phyloP scores from a whole-genome alignment of 805 yeast species.

The Wickerhamiella alocasiicola region DNA sequence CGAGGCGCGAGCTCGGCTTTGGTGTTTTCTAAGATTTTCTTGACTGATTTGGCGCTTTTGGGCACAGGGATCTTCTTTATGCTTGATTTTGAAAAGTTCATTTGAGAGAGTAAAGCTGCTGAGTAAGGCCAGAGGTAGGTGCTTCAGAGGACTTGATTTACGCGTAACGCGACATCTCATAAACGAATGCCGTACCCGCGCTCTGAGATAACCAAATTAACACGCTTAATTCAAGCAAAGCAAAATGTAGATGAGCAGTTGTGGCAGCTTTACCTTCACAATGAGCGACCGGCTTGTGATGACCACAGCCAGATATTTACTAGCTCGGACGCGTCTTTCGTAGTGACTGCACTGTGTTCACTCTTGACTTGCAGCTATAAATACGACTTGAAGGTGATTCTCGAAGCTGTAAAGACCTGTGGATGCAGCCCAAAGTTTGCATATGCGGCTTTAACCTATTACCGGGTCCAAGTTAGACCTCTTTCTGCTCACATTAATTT shows the following conservation, averaged over 20 bases:
- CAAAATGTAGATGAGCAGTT: background rate
- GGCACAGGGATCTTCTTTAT: constrained; percentile 39
- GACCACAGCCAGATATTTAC: background rate
- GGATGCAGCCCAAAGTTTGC: constrained; percentile 7
- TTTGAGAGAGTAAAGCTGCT: too few relatives aligned
- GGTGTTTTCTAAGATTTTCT: constrained; percentile 13
- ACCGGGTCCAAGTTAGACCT: background rate
- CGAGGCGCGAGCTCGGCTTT: constrained; percentile 1
- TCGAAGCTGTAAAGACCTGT: background rate
- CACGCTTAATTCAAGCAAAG: background rate
- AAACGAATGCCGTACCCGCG: too few relatives aligned
- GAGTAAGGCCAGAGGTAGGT: constrained; percentile 1
- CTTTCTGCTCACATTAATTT: background rate
- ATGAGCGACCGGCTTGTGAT: background rate
- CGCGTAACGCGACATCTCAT: too few relatives aligned
- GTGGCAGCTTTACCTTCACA: background rate
- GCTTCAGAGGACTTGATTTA: too few relatives aligned
- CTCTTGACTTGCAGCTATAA: background rate
- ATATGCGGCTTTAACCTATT: constrained; percentile 4
- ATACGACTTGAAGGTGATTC: background rate
- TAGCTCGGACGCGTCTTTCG: background rate
- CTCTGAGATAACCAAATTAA: too few relatives aligned
- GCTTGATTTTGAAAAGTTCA: too few relatives aligned
- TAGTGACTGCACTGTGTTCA: background rate
- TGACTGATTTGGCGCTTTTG: constrained; percentile 26